Evolutionary conservation across 306 rosid genomes (phyloP).

Genomic region (Malus asiatica): DNA sequence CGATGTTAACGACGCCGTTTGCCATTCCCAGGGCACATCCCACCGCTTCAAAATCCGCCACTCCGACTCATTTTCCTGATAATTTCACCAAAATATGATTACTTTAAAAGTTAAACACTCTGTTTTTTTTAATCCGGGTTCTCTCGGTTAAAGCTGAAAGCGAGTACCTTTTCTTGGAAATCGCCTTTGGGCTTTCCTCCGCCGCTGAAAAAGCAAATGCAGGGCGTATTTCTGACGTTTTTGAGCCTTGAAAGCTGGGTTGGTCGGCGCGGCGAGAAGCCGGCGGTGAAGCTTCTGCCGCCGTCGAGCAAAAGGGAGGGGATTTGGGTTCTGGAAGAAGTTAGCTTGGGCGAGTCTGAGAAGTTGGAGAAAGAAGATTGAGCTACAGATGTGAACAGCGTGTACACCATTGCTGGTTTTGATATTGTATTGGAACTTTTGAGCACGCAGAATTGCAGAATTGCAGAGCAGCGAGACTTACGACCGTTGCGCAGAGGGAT

Average conservation of each 20-base stretch:
- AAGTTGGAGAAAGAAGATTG: slow-evolving; percentile 28
- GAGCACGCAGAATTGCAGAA: neutral
- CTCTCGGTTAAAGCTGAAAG: neutral
- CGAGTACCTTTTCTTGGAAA: slow-evolving; percentile 37
- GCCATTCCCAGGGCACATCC: slow-evolving; percentile 99
- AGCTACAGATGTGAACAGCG: slow-evolving; percentile 16
- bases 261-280: neutral
- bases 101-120: neutral
- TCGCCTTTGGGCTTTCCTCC: slow-evolving; percentile 39
- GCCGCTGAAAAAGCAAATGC: slow-evolving; percentile 46
- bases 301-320: slow-evolving; percentile 19
- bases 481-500: neutral
- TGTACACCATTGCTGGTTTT: slow-evolving; percentile 13
- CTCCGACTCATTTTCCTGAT: slow-evolving; percentile 48
- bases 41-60: slow-evolving; percentile 80
- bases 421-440: neutral
- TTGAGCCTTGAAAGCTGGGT: slow-evolving; percentile 1
- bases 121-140: neutral
- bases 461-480: neutral
- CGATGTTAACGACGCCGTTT: slow-evolving; percentile 72
- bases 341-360: slow-evolving; percentile 27
- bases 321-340: slow-evolving; percentile 27
- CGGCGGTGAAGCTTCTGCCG: slow-evolving; percentile 12
- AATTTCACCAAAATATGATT: neutral
- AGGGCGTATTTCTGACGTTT: slow-evolving; percentile 10